These are phyloP conservation scores for Clausena lansium DNA, from an alignment of 345 rosid genomes.

Conservation along the genomic window DNA sequence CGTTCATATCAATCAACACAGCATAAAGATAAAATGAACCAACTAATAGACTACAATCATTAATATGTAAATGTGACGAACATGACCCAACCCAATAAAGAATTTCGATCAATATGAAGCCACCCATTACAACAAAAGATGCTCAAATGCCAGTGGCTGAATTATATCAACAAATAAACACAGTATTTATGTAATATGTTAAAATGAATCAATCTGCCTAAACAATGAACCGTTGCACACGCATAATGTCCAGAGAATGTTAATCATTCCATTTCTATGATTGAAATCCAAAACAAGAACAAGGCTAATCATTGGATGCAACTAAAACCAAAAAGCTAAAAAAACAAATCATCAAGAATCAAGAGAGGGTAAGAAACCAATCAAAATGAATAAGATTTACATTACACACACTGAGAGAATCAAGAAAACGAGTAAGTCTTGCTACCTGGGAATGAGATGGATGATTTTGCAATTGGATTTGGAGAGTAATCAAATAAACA, in stretches of 20 bases:
- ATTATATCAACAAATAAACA: not conserved
- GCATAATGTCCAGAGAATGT: not conserved
- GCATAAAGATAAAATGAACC: not conserved
- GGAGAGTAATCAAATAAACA: not conserved
- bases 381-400: not conserved
- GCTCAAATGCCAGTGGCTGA: not conserved
- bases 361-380: not conserved
- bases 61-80: not conserved
- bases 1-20: not conserved
- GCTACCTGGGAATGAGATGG: not conserved
- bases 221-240: not conserved
- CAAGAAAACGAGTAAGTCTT: not conserved
- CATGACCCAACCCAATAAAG: not conserved
- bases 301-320: not conserved
- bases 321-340: not conserved
- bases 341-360: not conserved
- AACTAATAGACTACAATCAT: not conserved
- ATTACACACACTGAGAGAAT: not conserved
- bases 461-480: not conserved
- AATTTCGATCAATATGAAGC: not conserved
- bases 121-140: constrained; percentile 1
- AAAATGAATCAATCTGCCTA: not conserved
- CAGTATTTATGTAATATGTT: not conserved
- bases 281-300: not conserved
- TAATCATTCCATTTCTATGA: not conserved